Evolutionary conservation across 345 rosid genomes (phyloP).

Genomic region (Gossypium mustelinum): DNA sequence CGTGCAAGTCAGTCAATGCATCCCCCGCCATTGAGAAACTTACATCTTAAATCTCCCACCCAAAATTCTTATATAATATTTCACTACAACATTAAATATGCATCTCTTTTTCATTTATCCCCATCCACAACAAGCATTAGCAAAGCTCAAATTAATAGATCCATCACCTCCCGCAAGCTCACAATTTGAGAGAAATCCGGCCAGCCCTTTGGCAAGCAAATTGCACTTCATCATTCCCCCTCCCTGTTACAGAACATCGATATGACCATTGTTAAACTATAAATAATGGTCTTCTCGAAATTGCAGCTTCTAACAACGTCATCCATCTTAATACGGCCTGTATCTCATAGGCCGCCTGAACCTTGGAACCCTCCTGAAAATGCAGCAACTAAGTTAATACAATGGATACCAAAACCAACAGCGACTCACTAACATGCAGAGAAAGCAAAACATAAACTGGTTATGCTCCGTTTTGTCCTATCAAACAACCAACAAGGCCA

Average conservation of each 20-base stretch:
- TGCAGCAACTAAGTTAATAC: conserved; percentile 1
- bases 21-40: conserved; percentile 1
- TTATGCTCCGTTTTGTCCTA: background rate
- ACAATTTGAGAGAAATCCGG: conserved; percentile 18
- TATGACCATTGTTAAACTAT: conserved; percentile 11
- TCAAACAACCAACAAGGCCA: background rate
- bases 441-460: background rate
- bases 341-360: conserved; percentile 85
- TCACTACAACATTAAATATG: conserved; percentile 24
- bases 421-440: background rate
- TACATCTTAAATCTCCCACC: conserved; percentile 11
- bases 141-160: conserved; percentile 8
- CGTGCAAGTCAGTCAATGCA: background rate
- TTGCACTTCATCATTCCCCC: conserved; percentile 15
- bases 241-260: conserved; percentile 5
- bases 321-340: conserved; percentile 67
- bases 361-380: conserved; percentile 88
- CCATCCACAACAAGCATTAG: conserved; percentile 11
- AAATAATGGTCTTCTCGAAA: conserved; percentile 10
- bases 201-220: conserved; percentile 24
- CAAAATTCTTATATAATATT: conserved; percentile 13
- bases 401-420: background rate
- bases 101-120: conserved; percentile 14
- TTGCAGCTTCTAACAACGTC: background rate
- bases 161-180: conserved; percentile 23